Conservation (phyloP, 2,329 filamentous ascomycete genomes). For the Aspergillus ruber region DNA sequence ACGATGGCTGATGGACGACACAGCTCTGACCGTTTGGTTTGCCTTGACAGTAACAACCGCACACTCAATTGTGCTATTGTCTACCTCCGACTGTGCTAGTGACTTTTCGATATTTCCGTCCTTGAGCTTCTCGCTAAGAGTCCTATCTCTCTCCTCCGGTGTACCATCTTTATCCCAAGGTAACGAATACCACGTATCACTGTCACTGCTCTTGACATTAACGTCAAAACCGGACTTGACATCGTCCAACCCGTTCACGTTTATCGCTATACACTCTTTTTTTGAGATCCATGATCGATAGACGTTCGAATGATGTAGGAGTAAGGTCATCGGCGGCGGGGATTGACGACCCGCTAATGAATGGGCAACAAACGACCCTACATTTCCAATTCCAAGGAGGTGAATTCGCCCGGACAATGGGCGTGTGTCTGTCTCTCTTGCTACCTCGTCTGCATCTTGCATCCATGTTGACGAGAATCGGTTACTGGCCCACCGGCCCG, state of each 20-base stretch:
- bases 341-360: conserved; percentile 56
- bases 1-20: conserved; percentile 60
- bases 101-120: conserved; percentile 5
- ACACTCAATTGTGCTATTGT: conserved; percentile 57
- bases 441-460: conserved; percentile 19
- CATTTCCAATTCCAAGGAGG: conserved; percentile 72
- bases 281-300: conserved; percentile 28
- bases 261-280: conserved; percentile 29
- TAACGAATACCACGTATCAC: conserved; percentile 27
- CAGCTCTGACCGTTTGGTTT: conserved; percentile 57
- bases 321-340: conserved; percentile 68
- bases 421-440: conserved; percentile 11
- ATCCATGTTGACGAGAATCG: conserved; percentile 22
- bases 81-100: conserved; percentile 11
- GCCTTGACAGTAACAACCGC: conserved; percentile 77
- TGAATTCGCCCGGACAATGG: conserved; percentile 54
- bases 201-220: conserved; percentile 29
- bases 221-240: conserved; percentile 39
- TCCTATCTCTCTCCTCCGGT: conserved; percentile 1
- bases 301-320: conserved; percentile 56
- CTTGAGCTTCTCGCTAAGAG: conserved; percentile 7
- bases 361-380: conserved; percentile 73
- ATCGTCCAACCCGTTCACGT: conserved; percentile 36
- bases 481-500: neutral
- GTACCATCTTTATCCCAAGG: conserved; percentile 15